Evolutionary conservation across 495 filamentous ascomycete genomes (phyloP).

Genomic region (Sordaria brevicollis): DNA sequence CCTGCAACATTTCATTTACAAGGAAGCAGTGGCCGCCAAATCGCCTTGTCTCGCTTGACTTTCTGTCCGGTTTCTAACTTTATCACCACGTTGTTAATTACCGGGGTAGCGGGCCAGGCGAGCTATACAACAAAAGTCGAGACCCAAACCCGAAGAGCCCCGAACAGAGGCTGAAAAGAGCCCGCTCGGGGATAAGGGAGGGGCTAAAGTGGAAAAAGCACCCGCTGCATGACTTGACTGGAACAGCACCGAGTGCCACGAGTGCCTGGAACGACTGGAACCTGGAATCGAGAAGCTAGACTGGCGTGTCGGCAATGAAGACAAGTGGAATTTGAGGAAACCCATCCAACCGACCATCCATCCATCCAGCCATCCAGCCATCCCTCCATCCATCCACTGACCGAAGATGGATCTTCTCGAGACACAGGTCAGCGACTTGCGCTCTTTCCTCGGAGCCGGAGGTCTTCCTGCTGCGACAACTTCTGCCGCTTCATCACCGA

Average conservation of each 20-base stretch:
- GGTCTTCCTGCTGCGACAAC: conserved; percentile 9
- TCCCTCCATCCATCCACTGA: not conserved
- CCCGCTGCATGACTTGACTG: not conserved
- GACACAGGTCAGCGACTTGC: conserved; percentile 44
- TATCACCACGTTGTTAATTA: not conserved
- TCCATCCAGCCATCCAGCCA: too few relatives aligned
- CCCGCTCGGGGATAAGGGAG: not conserved
- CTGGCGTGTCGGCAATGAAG: not conserved
- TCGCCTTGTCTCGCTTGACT: not conserved
- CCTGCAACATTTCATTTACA: not conserved
- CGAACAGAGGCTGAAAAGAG: not conserved
- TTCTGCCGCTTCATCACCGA: not conserved
- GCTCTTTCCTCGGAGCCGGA: conserved; percentile 30
- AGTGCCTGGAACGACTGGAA: not conserved
- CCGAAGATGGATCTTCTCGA: conserved; percentile 43
- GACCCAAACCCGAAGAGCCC: not conserved
- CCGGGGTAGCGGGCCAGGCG: not conserved
- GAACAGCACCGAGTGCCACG: too few relatives aligned
- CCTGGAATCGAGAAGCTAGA: not conserved
- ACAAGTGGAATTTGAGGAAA: not conserved
- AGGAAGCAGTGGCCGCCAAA: not conserved
- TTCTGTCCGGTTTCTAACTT: not conserved
- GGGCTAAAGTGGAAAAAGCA: not conserved
- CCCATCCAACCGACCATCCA: too few relatives aligned
- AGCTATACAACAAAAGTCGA: not conserved